Evolutionary conservation across 2,329 filamentous ascomycete genomes (phyloP), one percentile per base, ranked within the genome.

Genomic region (Cadophora sp.): DNA sequence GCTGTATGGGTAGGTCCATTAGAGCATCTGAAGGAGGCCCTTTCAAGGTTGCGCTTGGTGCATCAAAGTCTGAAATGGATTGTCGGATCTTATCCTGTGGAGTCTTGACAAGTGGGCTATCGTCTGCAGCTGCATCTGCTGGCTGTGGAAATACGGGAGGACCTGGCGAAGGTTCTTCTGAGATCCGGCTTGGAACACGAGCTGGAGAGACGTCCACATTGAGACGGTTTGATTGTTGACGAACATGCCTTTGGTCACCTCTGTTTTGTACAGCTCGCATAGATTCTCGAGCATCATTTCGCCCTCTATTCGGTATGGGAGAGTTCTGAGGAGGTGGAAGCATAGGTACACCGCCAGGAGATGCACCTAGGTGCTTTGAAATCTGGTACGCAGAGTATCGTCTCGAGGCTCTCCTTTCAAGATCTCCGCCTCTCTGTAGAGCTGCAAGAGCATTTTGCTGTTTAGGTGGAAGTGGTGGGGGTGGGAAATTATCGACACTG

Each of bases 301-400:
- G 86, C 36, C 93, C 93, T 69, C 94, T 86, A 76, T 97, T 97
- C 5, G 94, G 94, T 70, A 95, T 85, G 1, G 92, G 93, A 4
- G 91, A 90, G 68, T 90, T 93, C 76, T 96, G 93, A 33, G 92
- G 84, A 30, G 95, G 94, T 22, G 98, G 87, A 76, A 96, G 86
- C 78, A 96, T 91, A 7, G 94, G 93, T 18, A 98, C 90, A 22
- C 92, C 93, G 79, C 90, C 94, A 18, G 91, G 86, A 47, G 91
- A 90, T 18, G 89, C 87, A 13, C 95, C 95, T 1, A 98, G 83
- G 74, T 97, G 94, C 77, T 97, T 98, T 55, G 93, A 93, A 73
- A 99, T 97, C 76, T 99, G 96, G 77, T 98, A 99, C 62, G 94
- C 92, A 1, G 96, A 98, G 77, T 98, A 99, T 75, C 96, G 86